Evolutionary conservation across 192 early-diverging fungal genomes (phyloP).

Genomic region (Coemansia sp.): DNA sequence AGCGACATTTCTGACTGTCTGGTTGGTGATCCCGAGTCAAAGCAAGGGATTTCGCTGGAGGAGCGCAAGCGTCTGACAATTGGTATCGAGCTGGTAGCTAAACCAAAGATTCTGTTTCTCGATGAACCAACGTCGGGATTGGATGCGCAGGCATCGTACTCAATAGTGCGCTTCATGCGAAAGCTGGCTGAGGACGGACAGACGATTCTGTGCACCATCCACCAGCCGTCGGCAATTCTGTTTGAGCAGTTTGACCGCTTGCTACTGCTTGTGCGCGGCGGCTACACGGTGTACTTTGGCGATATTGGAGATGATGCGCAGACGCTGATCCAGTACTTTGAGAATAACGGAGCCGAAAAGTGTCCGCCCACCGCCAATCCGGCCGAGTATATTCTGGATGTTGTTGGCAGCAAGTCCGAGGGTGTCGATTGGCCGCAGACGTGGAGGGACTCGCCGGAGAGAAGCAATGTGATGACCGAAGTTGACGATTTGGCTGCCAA

Average conservation of each 20-base stretch:
- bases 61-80: conserved; percentile 85
- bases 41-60: conserved; percentile 77
- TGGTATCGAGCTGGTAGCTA: conserved; percentile 76
- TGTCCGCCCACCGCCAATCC: conserved; percentile 73
- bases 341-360: conserved; percentile 67
- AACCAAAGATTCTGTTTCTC: conserved; percentile 79
- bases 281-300: conserved; percentile 79
- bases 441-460: conserved; percentile 65
- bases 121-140: conserved; percentile 87
- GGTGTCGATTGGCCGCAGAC: conserved; percentile 69
- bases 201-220: conserved; percentile 76
- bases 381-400: conserved; percentile 85
- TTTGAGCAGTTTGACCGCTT: conserved; percentile 84
- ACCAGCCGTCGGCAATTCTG: conserved; percentile 75
- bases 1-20: conserved; percentile 66
- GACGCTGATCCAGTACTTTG: conserved; percentile 75
- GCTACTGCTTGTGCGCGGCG: conserved; percentile 74
- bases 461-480: conserved; percentile 44
- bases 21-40: conserved; percentile 68
- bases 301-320: conserved; percentile 69
- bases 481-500: conserved; percentile 52
- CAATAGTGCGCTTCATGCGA: conserved; percentile 70
- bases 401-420: conserved; percentile 58
- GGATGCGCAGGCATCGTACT: conserved; percentile 71
- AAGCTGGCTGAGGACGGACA: conserved; percentile 62